A percentile compares a stretch with the other conserved stretches of the same genome.
Conservation (phyloP, 768 basidiomycete species). For the Lactifluus piperatus region DNA sequence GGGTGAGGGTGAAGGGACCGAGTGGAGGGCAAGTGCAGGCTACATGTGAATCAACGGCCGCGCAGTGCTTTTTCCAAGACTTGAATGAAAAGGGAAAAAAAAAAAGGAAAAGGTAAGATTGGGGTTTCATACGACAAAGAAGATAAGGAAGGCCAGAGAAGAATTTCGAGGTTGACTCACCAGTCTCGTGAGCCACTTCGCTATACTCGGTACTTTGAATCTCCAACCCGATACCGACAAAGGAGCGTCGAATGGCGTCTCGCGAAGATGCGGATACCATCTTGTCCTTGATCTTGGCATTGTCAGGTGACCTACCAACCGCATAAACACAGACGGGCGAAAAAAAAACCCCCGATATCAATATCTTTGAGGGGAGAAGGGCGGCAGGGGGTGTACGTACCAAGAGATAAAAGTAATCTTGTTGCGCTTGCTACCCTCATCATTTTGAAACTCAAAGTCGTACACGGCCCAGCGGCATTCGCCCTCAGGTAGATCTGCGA, state of each 20-base stretch:
- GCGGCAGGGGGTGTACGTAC: conserved; percentile 33
- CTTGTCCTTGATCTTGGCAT: conserved; percentile 80
- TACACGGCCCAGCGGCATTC: conserved; percentile 89
- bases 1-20: background rate
- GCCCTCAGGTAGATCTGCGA: conserved; percentile 59
- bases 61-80: conserved; percentile 26
- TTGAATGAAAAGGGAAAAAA: background rate
- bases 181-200: conserved; percentile 63
- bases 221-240: conserved; percentile 72
- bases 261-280: conserved; percentile 90
- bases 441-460: conserved; percentile 78
- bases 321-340: background rate
- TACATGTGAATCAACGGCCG: conserved; percentile 15
- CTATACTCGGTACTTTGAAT: conserved; percentile 76
- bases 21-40: background rate
- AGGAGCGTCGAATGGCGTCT: conserved; percentile 61
- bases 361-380: no score
- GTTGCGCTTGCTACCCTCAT: conserved; percentile 68
- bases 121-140: background rate
- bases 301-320: conserved; percentile 72
- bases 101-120: background rate
- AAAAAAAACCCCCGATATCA: no score
- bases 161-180: conserved; percentile 39
- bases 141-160: conserved; percentile 1
- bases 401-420: conserved; percentile 82